phyloP scores from a whole-genome alignment of 257 asterid genomes.

The Datura wrightii region DNA sequence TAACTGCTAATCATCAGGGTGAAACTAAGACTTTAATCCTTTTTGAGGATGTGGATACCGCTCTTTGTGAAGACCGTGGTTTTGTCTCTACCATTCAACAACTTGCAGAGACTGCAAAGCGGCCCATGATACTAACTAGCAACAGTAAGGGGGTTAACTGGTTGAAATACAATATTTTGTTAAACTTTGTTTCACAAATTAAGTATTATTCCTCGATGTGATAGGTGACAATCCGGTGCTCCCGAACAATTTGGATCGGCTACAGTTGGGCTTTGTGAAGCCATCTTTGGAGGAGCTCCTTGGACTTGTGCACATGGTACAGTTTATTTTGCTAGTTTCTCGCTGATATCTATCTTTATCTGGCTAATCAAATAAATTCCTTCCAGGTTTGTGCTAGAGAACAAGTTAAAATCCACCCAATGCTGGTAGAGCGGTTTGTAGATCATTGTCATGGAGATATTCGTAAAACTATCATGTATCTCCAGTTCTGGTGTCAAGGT shows the following conservation, averaged over 20 bases:
- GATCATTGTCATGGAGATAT: conserved; percentile 78
- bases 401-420: conserved; percentile 58
- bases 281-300: conserved; percentile 71
- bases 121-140: conserved; percentile 97
- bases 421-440: conserved; percentile 71
- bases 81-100: conserved; percentile 82
- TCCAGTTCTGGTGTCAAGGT: conserved; percentile 98
- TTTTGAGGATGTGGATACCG: conserved; percentile 95
- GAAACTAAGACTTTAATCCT: conserved; percentile 74
- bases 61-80: conserved; percentile 82
- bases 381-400: conserved; percentile 83
- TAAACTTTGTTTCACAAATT: conserved; percentile 25
- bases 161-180: conserved; percentile 30
- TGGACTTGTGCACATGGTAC: conserved; percentile 66
- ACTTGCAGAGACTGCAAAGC: conserved; percentile 85
- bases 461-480: conserved; percentile 80
- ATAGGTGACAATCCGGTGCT: conserved; percentile 77
- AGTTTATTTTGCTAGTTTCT: conserved; percentile 32
- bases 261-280: conserved; percentile 62
- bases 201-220: conserved; percentile 37
- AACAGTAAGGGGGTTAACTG: conserved; percentile 66
- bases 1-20: conserved; percentile 45
- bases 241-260: conserved; percentile 78
- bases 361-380: conserved; percentile 38
- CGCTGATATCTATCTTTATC: conserved; percentile 25